Percentiles rank a stretch among this genome's conserved stretches.
Conservation (phyloP, 2,329 filamentous ascomycete species). For the Ilyonectria mors-panacis region DNA sequence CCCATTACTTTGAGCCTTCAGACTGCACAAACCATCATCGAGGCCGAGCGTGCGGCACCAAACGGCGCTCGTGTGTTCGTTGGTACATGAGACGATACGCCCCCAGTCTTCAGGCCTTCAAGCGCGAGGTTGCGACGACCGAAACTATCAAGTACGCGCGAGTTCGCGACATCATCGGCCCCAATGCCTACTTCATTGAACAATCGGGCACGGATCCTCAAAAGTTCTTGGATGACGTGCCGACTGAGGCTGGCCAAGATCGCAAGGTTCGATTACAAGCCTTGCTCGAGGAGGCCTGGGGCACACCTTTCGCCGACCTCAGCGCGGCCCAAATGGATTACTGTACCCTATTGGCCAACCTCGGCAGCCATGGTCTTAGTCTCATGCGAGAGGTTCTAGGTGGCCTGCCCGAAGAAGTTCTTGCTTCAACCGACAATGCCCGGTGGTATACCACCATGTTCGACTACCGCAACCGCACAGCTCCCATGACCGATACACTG, state of each 20-base stretch:
- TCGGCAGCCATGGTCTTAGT: conserved; percentile 67
- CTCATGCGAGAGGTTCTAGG: conserved; percentile 63
- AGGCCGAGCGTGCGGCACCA: conserved; percentile 60
- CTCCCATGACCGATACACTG: conserved; percentile 55
- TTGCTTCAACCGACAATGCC: conserved; percentile 8
- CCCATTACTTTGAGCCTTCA: conserved; percentile 67
- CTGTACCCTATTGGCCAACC: conserved; percentile 60
- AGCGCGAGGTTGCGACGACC: conserved; percentile 64
- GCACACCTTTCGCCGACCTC: conserved; percentile 31
- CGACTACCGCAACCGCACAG: neutral
- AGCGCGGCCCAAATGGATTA: conserved; percentile 47
- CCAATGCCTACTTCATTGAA: conserved; percentile 63
- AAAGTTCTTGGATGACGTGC: conserved; percentile 49
- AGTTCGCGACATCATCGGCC: conserved; percentile 61
- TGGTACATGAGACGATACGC: conserved; percentile 73
- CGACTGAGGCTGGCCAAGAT: conserved; percentile 29
- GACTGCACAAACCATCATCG: conserved; percentile 61
- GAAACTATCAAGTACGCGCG: conserved; percentile 69
- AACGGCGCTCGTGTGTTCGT: conserved; percentile 66
- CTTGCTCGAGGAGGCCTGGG: conserved; percentile 52
- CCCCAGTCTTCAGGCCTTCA: conserved; percentile 63
- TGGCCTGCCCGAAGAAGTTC: conserved; percentile 38
- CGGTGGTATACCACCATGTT: conserved; percentile 5
- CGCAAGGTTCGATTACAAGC: conserved; percentile 42
- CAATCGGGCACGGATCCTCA: conserved; percentile 63